A percentile compares a stretch with the other conserved stretches of the same genome.
Conservation (phyloP, 2,329 filamentous ascomycete genomes). For the Amphichorda felina region DNA sequence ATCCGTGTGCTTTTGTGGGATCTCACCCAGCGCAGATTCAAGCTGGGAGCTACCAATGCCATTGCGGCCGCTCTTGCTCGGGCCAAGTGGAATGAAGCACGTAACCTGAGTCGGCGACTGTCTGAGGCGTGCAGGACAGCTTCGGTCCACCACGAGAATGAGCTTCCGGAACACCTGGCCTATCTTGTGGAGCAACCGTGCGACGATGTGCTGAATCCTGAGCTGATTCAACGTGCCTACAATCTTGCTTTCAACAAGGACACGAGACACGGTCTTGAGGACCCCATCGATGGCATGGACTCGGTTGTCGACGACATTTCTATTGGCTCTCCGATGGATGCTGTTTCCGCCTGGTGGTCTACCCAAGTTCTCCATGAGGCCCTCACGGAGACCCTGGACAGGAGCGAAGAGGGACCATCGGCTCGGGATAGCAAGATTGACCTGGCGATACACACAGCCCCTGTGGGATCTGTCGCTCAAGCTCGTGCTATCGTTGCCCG, state of each 20-base stretch:
- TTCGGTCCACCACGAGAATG: conserved; percentile 37
- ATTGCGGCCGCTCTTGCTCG: conserved; percentile 64
- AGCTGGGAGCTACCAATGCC: conserved; percentile 52
- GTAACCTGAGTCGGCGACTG: conserved; percentile 44
- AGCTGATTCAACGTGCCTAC: conserved; percentile 73
- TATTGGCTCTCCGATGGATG: conserved; percentile 78
- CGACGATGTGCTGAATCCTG: conserved; percentile 67
- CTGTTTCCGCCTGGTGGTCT: conserved; percentile 85
- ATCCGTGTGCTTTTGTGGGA: conserved; percentile 85
- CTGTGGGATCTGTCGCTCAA: conserved; percentile 63
- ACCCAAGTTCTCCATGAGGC: conserved; percentile 59
- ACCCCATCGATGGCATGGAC: conserved; percentile 63
- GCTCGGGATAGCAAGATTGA: conserved; percentile 29
- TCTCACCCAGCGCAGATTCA: conserved; percentile 51
- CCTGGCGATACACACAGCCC: conserved; percentile 61
- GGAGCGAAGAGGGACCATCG: conserved; percentile 20
- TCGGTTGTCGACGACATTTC: conserved; percentile 75
- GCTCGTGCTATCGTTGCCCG: conserved; percentile 47
- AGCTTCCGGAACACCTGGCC: conserved; percentile 64
- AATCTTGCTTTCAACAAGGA: conserved; percentile 82
- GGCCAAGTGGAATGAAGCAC: conserved; percentile 72
- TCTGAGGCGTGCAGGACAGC: conserved; percentile 26
- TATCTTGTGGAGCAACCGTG: conserved; percentile 67
- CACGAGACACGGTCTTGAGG: conserved; percentile 53
- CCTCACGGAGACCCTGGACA: conserved; percentile 51